Evolutionary conservation across 352 stramenopile species (phyloP), one percentile per base, ranked within the genome.

Genomic region (Phytopythium vexans): DNA sequence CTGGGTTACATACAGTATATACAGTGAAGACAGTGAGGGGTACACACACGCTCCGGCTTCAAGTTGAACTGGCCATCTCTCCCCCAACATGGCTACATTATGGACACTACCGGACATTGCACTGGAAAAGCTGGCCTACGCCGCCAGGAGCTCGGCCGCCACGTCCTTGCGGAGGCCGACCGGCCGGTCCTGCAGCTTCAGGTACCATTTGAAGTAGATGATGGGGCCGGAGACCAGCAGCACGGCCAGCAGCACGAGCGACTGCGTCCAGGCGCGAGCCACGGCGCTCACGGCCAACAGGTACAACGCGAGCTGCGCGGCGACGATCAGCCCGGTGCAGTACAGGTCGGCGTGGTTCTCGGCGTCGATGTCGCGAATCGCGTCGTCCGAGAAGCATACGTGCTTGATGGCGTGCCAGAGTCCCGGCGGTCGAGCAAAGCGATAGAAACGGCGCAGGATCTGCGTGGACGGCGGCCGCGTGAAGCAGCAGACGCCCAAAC

Each of bases 151-250:
- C 41, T 77, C 70, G 14, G 49, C 60, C 27, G 82, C 66, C 21
- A 81, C 55, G 43, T 86, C 77, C 37, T 75, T 82, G 32, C 66
- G 58, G 6, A 86, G 54, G 37, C 73, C 75, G 8, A 86, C 66
- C 6, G 78, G 74, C 4, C 64, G 70, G 54, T 84, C 70, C 59
- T 83, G 66, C 38, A 91, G 61, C 52, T 88, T 80, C 15, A 72
- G 62, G 53, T 84, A 91, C 81, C 81, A 91, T 47, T 91, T 84
- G n/a, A 77, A 71, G 63, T 88, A 89, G 42, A 91, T 87, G 12
- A 83, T 33, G 2, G 81, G 75, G 8, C 71, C 48, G 2, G 80
- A 62, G 15, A 79, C 49, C 32, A 56, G 54, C 48, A 91, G 37
- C 8, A 84, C 46, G 4, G 41, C 46, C 27, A 65, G 50, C 37